Conservation (phyloP, 169 alveolate genomes). For the Toxoplasma gondii region DNA sequence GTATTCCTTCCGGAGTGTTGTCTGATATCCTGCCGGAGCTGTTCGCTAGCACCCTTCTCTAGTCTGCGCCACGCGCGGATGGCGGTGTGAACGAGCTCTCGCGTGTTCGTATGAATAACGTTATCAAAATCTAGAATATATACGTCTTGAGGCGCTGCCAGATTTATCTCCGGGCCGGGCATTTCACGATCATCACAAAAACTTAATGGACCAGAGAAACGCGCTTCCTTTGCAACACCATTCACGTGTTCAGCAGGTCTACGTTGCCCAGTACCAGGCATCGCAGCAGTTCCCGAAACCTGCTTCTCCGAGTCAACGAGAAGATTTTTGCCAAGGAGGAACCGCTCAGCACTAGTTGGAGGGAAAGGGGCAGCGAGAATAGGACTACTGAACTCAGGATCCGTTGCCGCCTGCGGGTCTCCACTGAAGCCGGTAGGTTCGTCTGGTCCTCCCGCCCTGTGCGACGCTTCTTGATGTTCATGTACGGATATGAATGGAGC, state of each 20-base stretch:
- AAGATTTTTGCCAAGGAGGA: background rate
- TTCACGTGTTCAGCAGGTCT: background rate
- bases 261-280: background rate
- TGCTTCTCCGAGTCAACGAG: background rate
- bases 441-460: background rate
- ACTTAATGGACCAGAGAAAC: background rate
- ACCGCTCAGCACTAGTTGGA: slow-evolving; percentile 4
- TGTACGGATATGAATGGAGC: background rate
- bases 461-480: background rate
- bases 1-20: no score
- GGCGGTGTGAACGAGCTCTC: slow-evolving; percentile 3
- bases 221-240: background rate
- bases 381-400: background rate
- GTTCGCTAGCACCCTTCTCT: slow-evolving; percentile 4
- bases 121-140: slow-evolving; percentile 11
- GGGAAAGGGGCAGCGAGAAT: slow-evolving; percentile 2
- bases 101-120: background rate
- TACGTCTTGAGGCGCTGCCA: slow-evolving; percentile 19
- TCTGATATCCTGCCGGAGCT: background rate
- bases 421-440: background rate
- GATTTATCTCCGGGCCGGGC: background rate
- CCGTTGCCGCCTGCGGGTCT: background rate
- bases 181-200: background rate
- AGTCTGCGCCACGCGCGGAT: slow-evolving; percentile 9
- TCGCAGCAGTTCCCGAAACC: background rate